Base-by-base conservation (phyloP, 805 yeast species). In the Suhomyces sp. region DNA sequence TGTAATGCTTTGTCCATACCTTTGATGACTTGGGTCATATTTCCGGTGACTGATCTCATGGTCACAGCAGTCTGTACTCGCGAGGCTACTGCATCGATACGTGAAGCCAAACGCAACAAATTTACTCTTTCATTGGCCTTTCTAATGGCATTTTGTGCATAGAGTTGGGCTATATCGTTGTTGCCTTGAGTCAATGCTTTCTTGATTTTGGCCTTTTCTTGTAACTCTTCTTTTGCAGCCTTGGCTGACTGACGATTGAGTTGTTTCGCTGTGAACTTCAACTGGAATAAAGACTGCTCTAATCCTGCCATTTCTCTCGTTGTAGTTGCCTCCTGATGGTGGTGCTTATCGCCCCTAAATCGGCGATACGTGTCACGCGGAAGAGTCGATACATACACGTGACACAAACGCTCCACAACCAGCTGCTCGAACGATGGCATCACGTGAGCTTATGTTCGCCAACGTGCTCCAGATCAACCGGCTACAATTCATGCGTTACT, bases 21-120 rank as follows among this genome's bases (percentile, higher is more conserved):
- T 64, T 80, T 84, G 53, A 96, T 94, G 10, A 93, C 98, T 47
- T 82, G 85, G 7, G 94, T 83, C 98, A 94, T 94, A 61, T 91
- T 92, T 1, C 92, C 91, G 0, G 97, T 90, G 9, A 94, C 97
- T 48, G 89, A 84, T 59, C 97, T 81, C 99, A 94, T 94, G 0
- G 98, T 93, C 6, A 94, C 97, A 0, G 99, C 99, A 0, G 99
- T 94, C 63, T 93, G 97, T 2, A 94, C 96, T 54, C 99, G 74
- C 4, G 96, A 87, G 0, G 98, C 96, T 23, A 94, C 99, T 0
- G 98, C 93, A 71, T 94, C 99, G 19, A 94, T 89, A 53, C 97
- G 74, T 0, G 97, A 89, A 0, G 97, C 87, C 53, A 94, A 75
- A 59, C 93, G 79, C 50, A 94, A 73, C 51, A 94, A 71, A 65